Conservation (phyloP, 345 rosid species). For the Clausena lansium region DNA sequence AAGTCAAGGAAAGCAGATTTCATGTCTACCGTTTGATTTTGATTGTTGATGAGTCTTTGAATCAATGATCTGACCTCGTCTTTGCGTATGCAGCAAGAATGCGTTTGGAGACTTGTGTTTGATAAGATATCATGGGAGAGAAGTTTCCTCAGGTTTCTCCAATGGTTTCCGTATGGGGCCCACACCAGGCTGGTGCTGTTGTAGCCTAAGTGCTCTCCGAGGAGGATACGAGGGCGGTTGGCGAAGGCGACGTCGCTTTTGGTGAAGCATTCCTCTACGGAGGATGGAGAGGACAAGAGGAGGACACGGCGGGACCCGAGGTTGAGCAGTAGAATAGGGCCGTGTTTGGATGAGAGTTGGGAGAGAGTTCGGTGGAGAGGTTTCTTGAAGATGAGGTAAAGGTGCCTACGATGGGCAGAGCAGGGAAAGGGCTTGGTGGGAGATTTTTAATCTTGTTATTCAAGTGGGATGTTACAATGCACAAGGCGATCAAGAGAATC, state of each 20-base stretch:
- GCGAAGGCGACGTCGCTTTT: conserved; percentile 33
- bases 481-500: conserved; percentile 9
- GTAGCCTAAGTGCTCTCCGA: conserved; percentile 28
- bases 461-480: conserved; percentile 16
- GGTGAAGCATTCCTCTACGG: conserved; percentile 33
- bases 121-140: conserved; percentile 26
- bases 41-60: neutral
- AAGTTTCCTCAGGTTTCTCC: conserved; percentile 32
- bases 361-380: conserved; percentile 33
- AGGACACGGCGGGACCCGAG: conserved; percentile 31
- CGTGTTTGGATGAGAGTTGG: conserved; percentile 17
- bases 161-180: conserved; percentile 32
- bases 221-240: conserved; percentile 25
- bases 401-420: conserved; percentile 36
- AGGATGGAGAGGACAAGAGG: conserved; percentile 25
- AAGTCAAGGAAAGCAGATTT: conserved; percentile 22
- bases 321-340: conserved; percentile 20
- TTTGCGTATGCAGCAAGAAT: conserved; percentile 4
- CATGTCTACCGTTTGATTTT: conserved; percentile 19
- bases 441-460: neutral
- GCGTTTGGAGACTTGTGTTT: conserved; percentile 22
- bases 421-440: conserved; percentile 28
- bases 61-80: conserved; percentile 29
- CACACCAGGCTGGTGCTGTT: conserved; percentile 19
- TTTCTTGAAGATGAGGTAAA: conserved; percentile 26